phyloP scores from a whole-genome alignment of 2,329 filamentous ascomycete species.

The Diplocarpon rosae region DNA sequence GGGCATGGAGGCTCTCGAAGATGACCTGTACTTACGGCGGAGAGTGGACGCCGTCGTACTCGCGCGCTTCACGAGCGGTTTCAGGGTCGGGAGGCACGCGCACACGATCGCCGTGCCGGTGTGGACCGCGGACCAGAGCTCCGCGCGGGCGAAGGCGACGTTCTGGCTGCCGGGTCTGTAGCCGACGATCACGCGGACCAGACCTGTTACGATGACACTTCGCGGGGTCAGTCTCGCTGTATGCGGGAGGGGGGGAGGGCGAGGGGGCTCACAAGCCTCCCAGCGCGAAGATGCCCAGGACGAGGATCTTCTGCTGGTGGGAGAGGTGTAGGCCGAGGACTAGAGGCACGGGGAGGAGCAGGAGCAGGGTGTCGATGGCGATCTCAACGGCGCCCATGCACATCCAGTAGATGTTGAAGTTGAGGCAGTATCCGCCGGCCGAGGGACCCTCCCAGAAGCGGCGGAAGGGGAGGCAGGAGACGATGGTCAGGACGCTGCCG shows the following conservation, averaged over 20 bases:
- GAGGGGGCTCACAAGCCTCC: neutral
- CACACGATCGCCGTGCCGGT: slow-evolving; percentile 1
- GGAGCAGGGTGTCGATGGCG: slow-evolving; percentile 1
- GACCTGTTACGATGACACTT: slow-evolving; percentile 1
- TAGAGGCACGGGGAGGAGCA: neutral
- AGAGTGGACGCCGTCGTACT: neutral
- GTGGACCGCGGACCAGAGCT: slow-evolving; percentile 3
- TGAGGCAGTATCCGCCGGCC: slow-evolving; percentile 1
- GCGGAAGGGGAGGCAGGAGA: neutral
- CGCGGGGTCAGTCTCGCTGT: neutral
- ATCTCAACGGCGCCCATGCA: slow-evolving; percentile 1
- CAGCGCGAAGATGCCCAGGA: slow-evolving; percentile 1
- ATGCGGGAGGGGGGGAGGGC: neutral
- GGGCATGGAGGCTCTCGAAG: neutral
- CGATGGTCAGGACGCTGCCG: slow-evolving; percentile 1
- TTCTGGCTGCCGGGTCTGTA: slow-evolving; percentile 3
- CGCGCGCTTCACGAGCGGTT: slow-evolving; percentile 1
- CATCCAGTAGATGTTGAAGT: slow-evolving; percentile 5
- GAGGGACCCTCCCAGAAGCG: neutral
- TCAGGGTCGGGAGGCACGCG: slow-evolving; percentile 1
- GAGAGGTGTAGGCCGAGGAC: neutral
- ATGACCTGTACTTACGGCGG: neutral
- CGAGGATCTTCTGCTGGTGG: slow-evolving; percentile 1
- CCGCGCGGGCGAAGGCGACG: slow-evolving; percentile 1
- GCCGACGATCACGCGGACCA: slow-evolving; percentile 1